Evolutionary conservation across 129 eudicot genomes (phyloP), one percentile per base, ranked within the genome.

Genomic region (Scalesia atractyloides): DNA sequence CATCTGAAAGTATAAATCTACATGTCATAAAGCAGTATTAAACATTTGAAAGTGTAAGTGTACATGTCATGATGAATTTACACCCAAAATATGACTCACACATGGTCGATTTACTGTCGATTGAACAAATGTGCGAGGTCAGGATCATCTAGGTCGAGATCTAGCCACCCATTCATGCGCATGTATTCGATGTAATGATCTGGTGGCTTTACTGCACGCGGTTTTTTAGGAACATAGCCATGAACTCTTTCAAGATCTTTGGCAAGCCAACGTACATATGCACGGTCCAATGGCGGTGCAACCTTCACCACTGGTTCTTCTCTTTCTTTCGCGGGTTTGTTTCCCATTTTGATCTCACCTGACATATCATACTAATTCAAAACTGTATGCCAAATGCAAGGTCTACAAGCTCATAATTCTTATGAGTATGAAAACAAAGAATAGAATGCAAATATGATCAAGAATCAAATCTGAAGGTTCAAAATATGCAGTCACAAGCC

Each of bases 151-250:
- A 85, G 61, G 77, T 86, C 82, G 48, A 89, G 59, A 75, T 92
- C 97, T 81, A 88, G 43, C 97, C 89, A 85, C 56, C 97, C 97
- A 36, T 82, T 72, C 76, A 88, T 30, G 19, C 74, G 81, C 97
- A 91, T 91, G 88, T 82, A 86, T 76, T 91, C 95, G 3, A 91
- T 81, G 68, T 84, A 85, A 73, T 84, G 95, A 46, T 88, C 90
- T 0, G 97, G 92, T 37, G 97, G 97, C 77, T 69, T 79, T 63
- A 91, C 9, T 5, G 89, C 82, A 53, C 67, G 80, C 15, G 85
- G 84, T 62, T 86, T 76, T 70, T 50, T 74, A 34, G 89, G 90
- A 19, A 82, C 70, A 73, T 75, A 84, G 20, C 88, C 84, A 78
- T 91, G 82, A 44, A 89, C 83, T 60, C 87, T 78, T 61, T 83